These are phyloP conservation scores for Lumnitzera littorea DNA, from an alignment of 345 rosid species.

Conservation along the genomic window DNA sequence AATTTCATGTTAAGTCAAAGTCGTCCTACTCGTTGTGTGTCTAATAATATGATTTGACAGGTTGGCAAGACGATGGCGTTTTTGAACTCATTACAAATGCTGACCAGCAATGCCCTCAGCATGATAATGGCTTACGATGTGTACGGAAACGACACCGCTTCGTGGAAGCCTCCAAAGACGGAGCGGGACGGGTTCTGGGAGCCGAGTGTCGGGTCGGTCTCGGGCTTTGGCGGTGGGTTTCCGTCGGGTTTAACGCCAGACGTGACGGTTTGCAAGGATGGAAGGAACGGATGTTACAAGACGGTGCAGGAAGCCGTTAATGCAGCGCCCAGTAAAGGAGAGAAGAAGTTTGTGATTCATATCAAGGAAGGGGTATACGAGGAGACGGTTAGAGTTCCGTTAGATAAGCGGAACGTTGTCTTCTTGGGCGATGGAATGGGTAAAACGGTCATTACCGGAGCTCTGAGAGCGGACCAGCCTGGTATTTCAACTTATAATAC, in stretches of 20 bases:
- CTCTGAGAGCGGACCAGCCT: slow-evolving; percentile 15
- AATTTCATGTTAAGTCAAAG: too few species aligned
- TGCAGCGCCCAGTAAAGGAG: slow-evolving; percentile 29
- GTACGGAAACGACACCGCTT: slow-evolving; percentile 13
- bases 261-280: slow-evolving; percentile 34
- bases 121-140: slow-evolving; percentile 31
- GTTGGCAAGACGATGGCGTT: slow-evolving; percentile 27
- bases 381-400: slow-evolving; percentile 33
- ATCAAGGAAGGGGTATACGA: slow-evolving; percentile 33
- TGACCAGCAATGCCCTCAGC: slow-evolving; percentile 36
- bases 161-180: slow-evolving; percentile 33
- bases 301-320: slow-evolving; percentile 39
- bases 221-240: slow-evolving; percentile 10
- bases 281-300: slow-evolving; percentile 19
- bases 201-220: not conserved
- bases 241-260: slow-evolving; percentile 19
- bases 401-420: slow-evolving; percentile 33
- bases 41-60: not conserved
- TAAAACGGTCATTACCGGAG: slow-evolving; percentile 34
- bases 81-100: slow-evolving; percentile 12
- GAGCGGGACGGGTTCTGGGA: slow-evolving; percentile 35
- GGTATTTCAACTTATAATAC: slow-evolving; percentile 35
- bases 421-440: slow-evolving; percentile 40
- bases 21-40: too few species aligned
- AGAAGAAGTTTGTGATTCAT: slow-evolving; percentile 25